Conservation (phyloP, 257 asterid genomes). For the Ligustrum vulgare region DNA sequence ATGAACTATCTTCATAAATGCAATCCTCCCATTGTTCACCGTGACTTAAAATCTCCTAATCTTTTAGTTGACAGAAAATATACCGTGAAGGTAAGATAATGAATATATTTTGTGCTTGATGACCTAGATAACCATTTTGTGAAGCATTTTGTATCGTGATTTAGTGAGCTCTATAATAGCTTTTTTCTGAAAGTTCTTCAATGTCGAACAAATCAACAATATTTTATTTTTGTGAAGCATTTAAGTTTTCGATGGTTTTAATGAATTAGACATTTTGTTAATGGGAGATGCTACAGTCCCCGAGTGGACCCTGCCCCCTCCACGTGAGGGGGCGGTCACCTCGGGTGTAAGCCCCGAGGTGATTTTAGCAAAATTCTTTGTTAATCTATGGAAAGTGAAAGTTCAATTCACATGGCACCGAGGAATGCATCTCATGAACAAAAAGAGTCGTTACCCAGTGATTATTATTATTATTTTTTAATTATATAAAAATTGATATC, state of each 20-base stretch:
- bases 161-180: not conserved
- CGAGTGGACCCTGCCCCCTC: too few species aligned
- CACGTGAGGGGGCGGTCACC: too few species aligned
- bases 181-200: not conserved
- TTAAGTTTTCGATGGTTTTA: not conserved
- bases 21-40: conserved; percentile 90
- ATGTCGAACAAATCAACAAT: not conserved
- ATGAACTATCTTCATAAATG: conserved; percentile 92
- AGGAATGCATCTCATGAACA: too few species aligned
- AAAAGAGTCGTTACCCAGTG: too few species aligned
- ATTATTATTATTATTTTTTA: too few species aligned
- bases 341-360: too few species aligned
- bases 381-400: not conserved
- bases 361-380: too few species aligned
- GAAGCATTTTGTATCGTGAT: not conserved
- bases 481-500: too few species aligned
- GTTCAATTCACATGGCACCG: too few species aligned
- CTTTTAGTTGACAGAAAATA: conserved; percentile 90
- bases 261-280: not conserved
- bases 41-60: conserved; percentile 94
- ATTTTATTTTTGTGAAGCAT: not conserved
- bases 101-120: conserved; percentile 2
- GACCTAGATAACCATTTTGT: not conserved
- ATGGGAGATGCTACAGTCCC: too few species aligned
- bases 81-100: conserved; percentile 79